Conservation (phyloP, 768 basidiomycete species). For the Phlegmacium glaucopus region DNA sequence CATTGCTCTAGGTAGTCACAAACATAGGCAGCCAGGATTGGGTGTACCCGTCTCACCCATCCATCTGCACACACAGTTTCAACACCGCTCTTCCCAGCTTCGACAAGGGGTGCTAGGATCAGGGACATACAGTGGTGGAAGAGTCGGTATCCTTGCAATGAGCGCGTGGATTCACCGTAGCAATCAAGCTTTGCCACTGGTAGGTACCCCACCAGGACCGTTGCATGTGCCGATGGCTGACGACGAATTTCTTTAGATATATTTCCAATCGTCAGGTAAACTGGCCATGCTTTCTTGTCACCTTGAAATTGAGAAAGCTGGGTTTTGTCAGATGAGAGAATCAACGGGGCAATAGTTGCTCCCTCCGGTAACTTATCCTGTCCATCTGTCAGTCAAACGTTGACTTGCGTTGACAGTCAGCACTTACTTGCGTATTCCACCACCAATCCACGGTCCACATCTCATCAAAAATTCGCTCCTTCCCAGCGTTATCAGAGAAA, state of each 20-base stretch:
- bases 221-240: constrained; percentile 4
- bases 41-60: constrained; percentile 10
- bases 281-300: constrained; percentile 8
- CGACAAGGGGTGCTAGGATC: constrained; percentile 27
- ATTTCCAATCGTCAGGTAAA: constrained; percentile 10
- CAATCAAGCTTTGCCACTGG: constrained; percentile 25
- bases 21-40: background rate
- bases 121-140: constrained; percentile 34
- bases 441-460: constrained; percentile 51
- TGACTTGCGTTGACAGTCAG: constrained; percentile 1
- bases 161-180: constrained; percentile 19
- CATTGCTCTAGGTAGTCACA: background rate
- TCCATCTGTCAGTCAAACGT: constrained; percentile 8
- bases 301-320: constrained; percentile 3
- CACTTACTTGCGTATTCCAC: constrained; percentile 40
- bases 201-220: constrained; percentile 8
- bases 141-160: constrained; percentile 20
- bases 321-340: constrained; percentile 19
- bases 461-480: constrained; percentile 31
- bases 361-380: constrained; percentile 7
- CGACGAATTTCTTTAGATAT: constrained; percentile 9
- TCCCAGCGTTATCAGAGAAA: constrained; percentile 25
- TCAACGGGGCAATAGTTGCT: constrained; percentile 37
- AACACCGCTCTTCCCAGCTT: constrained; percentile 18
- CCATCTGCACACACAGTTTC: constrained; percentile 33